phyloP scores from a whole-genome alignment of 371 early-diverging fungal genomes.

The Mortierella sp. region DNA sequence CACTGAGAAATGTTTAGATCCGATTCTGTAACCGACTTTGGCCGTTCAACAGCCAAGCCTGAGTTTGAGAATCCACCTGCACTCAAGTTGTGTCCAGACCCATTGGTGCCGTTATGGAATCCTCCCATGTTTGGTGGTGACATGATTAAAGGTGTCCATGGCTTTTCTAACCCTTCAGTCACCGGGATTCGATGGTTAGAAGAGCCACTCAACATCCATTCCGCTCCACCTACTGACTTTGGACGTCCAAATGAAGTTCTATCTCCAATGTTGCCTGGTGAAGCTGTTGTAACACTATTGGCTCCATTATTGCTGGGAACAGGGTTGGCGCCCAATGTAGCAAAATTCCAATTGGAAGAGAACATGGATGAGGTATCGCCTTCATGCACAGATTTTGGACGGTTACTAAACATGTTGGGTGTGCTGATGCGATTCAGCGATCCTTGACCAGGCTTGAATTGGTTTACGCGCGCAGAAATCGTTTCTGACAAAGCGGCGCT shows the following conservation, averaged over 20 bases:
- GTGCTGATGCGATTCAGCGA: slow-evolving; percentile 39
- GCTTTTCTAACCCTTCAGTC: slow-evolving; percentile 42
- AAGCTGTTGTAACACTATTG: slow-evolving; percentile 19
- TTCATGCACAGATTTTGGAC: slow-evolving; percentile 65
- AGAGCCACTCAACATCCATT: slow-evolving; percentile 66
- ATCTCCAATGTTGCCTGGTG: slow-evolving; percentile 56
- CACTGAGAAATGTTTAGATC: slow-evolving; percentile 54
- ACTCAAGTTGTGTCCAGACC: slow-evolving; percentile 39
- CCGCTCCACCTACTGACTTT: slow-evolving; percentile 74
- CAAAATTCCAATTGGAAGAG: slow-evolving; percentile 51
- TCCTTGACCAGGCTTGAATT: slow-evolving; percentile 33
- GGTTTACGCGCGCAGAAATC: slow-evolving; percentile 40
- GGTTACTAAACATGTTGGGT: slow-evolving; percentile 34
- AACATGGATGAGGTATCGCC: slow-evolving; percentile 65
- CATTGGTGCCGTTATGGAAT: slow-evolving; percentile 53
- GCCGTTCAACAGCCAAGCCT: slow-evolving; percentile 62
- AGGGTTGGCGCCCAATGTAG: slow-evolving; percentile 46
- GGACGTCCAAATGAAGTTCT: slow-evolving; percentile 67
- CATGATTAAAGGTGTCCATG: slow-evolving; percentile 56
- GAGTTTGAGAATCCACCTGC: slow-evolving; percentile 44
- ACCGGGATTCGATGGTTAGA: slow-evolving; percentile 17
- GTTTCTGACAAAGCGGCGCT: slow-evolving; percentile 34
- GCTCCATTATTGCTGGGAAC: slow-evolving; percentile 23
- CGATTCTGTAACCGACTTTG: slow-evolving; percentile 64
- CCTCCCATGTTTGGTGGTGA: slow-evolving; percentile 65